These are phyloP conservation scores for Diaporthe longicolla DNA, from an alignment of 2,329 filamentous ascomycete species.

Conservation along the genomic window DNA sequence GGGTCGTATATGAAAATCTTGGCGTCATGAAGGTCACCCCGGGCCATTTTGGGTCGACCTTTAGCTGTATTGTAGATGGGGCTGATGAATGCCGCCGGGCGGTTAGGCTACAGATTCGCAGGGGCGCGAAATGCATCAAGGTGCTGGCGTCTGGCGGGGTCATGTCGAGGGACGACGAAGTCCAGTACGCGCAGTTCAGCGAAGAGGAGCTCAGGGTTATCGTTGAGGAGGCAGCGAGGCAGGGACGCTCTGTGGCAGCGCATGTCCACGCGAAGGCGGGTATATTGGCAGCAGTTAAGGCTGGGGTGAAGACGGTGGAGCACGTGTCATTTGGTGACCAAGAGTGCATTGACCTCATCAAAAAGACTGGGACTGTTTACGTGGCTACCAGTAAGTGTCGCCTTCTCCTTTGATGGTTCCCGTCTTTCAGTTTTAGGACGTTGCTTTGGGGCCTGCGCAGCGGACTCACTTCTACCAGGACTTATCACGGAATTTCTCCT, in stretches of 20 bases:
- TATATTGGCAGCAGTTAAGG: constrained; percentile 55
- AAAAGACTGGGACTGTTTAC: constrained; percentile 53
- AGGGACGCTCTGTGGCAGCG: constrained; percentile 55
- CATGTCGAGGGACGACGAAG: constrained; percentile 56
- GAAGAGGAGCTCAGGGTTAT: constrained; percentile 55
- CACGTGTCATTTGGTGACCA: constrained; percentile 58
- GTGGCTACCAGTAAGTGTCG: constrained; percentile 52
- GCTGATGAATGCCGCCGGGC: constrained; percentile 57
- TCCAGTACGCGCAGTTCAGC: constrained; percentile 56
- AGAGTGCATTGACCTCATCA: constrained; percentile 57
- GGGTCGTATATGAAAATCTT: constrained; percentile 52
- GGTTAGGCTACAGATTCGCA: constrained; percentile 57
- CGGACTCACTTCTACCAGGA: constrained; percentile 37
- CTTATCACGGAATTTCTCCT: constrained; percentile 53
- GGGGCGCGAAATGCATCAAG: constrained; percentile 58
- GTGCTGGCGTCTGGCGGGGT: constrained; percentile 57
- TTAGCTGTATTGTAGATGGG: constrained; percentile 54
- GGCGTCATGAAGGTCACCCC: constrained; percentile 51
- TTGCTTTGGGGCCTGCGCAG: neutral
- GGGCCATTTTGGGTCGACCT: constrained; percentile 50
- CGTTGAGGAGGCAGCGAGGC: constrained; percentile 55
- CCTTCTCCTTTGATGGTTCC: neutral
- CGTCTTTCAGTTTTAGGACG: neutral
- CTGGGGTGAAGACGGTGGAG: constrained; percentile 57
- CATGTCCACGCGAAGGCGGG: constrained; percentile 59